A percentile compares a stretch with the other conserved stretches of the same genome.
phyloP scores from a whole-genome alignment of 208 protist species.

The Leishmania arabica region DNA sequence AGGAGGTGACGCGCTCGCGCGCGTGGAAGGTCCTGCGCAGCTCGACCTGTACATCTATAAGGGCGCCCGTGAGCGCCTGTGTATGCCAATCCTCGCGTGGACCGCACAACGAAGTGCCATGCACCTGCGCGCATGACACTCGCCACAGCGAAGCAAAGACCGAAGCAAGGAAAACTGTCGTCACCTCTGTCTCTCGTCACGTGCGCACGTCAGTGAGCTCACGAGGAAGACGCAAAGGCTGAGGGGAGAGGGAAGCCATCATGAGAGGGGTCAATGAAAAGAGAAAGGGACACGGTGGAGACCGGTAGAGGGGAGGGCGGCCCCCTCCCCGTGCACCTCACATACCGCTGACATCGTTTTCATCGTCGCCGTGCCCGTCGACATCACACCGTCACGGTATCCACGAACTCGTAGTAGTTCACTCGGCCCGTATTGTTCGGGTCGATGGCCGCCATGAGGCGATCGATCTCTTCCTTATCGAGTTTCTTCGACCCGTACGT shows the following conservation, averaged over 20 bases:
- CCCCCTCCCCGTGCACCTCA: neutral
- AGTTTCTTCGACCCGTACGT: slow-evolving; percentile 92
- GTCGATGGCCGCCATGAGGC: slow-evolving; percentile 80
- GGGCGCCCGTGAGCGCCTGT: neutral
- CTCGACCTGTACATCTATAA: slow-evolving; percentile 1
- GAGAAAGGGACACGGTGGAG: neutral
- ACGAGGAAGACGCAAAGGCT: neutral
- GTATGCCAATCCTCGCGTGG: neutral
- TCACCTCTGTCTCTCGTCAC: neutral
- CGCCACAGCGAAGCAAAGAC: neutral
- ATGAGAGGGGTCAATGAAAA: neutral
- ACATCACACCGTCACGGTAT: slow-evolving; percentile 57
- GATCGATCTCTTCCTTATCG: slow-evolving; percentile 68
- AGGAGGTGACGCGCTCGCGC: neutral
- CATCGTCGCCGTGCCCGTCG: neutral
- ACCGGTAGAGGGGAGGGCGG: neutral
- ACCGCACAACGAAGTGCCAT: neutral
- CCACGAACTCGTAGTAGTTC: slow-evolving; percentile 92
- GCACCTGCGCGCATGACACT: neutral
- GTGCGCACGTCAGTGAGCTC: neutral
- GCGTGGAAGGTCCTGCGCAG: neutral
- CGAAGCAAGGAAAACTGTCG: neutral
- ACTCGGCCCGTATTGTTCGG: slow-evolving; percentile 79
- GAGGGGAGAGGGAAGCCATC: neutral
- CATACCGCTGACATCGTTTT: neutral